Evolutionary conservation across 352 stramenopile genomes (phyloP).

Genomic region (Elongisporangium prolatum): DNA sequence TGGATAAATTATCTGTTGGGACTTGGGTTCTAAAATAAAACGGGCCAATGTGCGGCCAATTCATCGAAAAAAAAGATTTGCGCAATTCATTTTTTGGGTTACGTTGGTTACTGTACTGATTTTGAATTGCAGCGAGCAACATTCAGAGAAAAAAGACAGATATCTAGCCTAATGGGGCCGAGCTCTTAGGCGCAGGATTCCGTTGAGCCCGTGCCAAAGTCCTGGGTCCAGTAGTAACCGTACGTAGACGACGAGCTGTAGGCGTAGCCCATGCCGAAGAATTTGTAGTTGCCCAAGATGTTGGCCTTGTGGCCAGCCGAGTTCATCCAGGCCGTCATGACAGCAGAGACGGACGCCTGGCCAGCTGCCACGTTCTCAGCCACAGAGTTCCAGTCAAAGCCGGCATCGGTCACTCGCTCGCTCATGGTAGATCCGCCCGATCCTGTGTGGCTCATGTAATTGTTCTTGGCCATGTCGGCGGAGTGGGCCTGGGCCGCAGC

Average conservation of each 20-base stretch:
- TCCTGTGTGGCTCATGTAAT: conserved; percentile 41
- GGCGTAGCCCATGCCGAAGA: conserved; percentile 37
- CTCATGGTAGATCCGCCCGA: conserved; percentile 34
- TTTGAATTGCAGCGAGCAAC: neutral
- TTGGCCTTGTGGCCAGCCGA: conserved; percentile 38
- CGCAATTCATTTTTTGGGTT: neutral
- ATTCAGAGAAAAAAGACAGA: neutral
- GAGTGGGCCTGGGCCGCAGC: conserved; percentile 22
- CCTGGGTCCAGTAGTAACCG: conserved; percentile 60
- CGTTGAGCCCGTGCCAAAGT: conserved; percentile 28
- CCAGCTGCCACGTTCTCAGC: conserved; percentile 54
- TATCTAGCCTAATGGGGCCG: neutral
- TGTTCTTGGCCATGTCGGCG: conserved; percentile 37
- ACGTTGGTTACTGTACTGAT: neutral
- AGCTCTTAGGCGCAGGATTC: conserved; percentile 14
- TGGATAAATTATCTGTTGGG: neutral
- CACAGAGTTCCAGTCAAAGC: conserved; percentile 29
- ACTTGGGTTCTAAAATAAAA: neutral
- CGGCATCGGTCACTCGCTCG: conserved; percentile 24
- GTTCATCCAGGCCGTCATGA: conserved; percentile 52
- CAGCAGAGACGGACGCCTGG: conserved; percentile 25
- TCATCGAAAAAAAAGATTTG: conserved; percentile 8
- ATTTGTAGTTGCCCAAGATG: conserved; percentile 21
- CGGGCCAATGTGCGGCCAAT: neutral
- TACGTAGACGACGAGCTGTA: conserved; percentile 34